Evolutionary conservation across 176 grass and related monocot species (phyloP).

Genomic region (maize (Zea mays)): DNA sequence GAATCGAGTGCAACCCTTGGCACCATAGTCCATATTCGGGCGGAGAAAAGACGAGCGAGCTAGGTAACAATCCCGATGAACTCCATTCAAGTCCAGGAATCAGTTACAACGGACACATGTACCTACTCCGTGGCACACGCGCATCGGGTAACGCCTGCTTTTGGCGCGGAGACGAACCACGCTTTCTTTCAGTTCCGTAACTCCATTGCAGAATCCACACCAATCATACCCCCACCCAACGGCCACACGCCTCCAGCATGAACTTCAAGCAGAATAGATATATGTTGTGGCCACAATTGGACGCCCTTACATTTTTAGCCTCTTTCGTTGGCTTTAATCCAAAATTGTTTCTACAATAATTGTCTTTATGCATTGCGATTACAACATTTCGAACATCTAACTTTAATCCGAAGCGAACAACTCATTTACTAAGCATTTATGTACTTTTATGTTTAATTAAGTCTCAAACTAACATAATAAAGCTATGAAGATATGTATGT

Average conservation of each 20-base stretch:
- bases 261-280: neutral
- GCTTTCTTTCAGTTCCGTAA: neutral
- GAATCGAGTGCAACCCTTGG: neutral
- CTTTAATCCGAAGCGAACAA: too few species aligned
- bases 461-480: too few species aligned
- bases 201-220: neutral
- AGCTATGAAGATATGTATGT: too few species aligned
- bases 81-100: conserved; percentile 18
- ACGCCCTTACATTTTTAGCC: too few species aligned
- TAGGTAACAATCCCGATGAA: neutral
- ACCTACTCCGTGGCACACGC: conserved; percentile 9
- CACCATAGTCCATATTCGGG: neutral
- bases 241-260: neutral
- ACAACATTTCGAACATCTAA: too few species aligned
- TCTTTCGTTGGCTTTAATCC: too few species aligned
- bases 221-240: neutral
- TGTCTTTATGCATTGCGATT: too few species aligned
- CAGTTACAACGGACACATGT: conserved; percentile 20
- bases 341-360: too few species aligned
- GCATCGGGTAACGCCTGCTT: neutral
- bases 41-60: conserved; percentile 4
- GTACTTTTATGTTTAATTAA: too few species aligned
- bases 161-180: neutral
- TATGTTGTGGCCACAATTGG: neutral
- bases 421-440: too few species aligned